Percentiles rank a stretch among this genome's conserved stretches.
Evolutionary conservation across 1,139 yeast genomes (phyloP).

Genomic region (Sugiyamaella grinbergsii): DNA sequence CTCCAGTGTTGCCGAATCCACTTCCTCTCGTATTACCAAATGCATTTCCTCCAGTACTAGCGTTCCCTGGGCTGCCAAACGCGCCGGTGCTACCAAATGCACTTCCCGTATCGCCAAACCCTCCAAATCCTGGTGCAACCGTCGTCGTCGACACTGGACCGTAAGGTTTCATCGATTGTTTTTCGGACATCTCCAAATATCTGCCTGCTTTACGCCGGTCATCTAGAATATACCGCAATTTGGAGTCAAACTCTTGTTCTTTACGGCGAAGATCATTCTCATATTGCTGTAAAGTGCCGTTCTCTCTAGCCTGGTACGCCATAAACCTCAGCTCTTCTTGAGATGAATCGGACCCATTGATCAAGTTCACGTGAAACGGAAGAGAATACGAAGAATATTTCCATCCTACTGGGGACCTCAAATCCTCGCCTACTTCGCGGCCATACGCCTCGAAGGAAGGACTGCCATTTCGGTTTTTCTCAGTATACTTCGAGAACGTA

Average conservation of each 20-base stretch:
- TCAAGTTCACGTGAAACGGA: slow-evolving; percentile 43
- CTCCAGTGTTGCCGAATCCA: slow-evolving; percentile 22
- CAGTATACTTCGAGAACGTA: slow-evolving; percentile 14
- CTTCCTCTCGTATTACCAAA: slow-evolving; percentile 24
- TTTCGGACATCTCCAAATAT: slow-evolving; percentile 53
- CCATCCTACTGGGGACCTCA: slow-evolving; percentile 24
- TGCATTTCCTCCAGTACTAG: slow-evolving; percentile 13
- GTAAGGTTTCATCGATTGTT: slow-evolving; percentile 34
- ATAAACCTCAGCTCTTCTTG: slow-evolving; percentile 57
- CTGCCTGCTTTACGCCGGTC: slow-evolving; percentile 57
- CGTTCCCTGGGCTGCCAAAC: slow-evolving; percentile 21
- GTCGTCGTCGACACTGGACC: slow-evolving; percentile 22
- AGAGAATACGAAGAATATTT: slow-evolving; percentile 25
- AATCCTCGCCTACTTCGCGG: slow-evolving; percentile 23
- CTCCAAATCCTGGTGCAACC: slow-evolving; percentile 15
- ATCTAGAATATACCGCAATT: slow-evolving; percentile 45
- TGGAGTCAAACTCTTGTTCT: slow-evolving; percentile 51
- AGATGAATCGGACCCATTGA: slow-evolving; percentile 57
- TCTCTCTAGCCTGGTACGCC: slow-evolving; percentile 49
- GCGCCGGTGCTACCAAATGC: slow-evolving; percentile 32
- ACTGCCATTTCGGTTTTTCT: slow-evolving; percentile 7
- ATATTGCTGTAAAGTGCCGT: slow-evolving; percentile 46
- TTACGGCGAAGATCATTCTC: slow-evolving; percentile 49
- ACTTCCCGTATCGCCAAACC: too few relatives aligned
- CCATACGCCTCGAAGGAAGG: slow-evolving; percentile 21